These are phyloP conservation scores for Cyclostephanos tholiformis DNA, from an alignment of 108 stramenopile species.

Conservation along the genomic window DNA sequence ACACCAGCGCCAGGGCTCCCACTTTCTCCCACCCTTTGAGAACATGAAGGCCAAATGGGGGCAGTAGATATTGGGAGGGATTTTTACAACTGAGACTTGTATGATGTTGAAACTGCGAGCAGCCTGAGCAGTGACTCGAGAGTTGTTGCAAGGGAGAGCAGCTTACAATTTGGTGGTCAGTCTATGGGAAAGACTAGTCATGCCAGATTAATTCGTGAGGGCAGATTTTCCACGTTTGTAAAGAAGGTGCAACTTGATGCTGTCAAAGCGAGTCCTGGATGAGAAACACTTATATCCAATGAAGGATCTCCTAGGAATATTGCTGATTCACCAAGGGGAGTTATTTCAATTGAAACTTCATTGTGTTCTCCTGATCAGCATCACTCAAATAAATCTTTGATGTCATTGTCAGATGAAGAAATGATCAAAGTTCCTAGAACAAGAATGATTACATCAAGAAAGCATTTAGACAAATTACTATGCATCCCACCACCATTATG, in stretches of 20 bases:
- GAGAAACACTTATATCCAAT: background rate
- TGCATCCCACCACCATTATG: background rate
- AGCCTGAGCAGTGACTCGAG: slow-evolving; percentile 1
- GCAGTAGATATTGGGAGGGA: background rate
- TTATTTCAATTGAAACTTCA: background rate
- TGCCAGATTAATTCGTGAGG: background rate
- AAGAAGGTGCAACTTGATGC: background rate
- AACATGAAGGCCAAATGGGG: background rate
- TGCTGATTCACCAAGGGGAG: background rate
- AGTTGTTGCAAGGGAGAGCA: background rate
- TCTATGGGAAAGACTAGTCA: background rate
- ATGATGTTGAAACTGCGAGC: slow-evolving; percentile 1
- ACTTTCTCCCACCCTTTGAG: background rate
- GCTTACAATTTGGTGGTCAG: background rate
- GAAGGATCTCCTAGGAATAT: slow-evolving; percentile 1
- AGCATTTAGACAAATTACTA: background rate
- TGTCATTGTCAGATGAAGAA: background rate
- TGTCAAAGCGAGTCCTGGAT: background rate
- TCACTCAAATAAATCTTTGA: background rate
- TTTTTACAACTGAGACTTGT: slow-evolving; percentile 4
- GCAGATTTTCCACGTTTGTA: background rate
- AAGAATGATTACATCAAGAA: background rate
- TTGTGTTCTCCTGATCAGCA: background rate
- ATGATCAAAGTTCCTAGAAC: background rate
- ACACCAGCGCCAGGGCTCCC: background rate